Conservation (phyloP, 176 grass and related monocot species). For the Ampelocalamus luodianensis region DNA sequence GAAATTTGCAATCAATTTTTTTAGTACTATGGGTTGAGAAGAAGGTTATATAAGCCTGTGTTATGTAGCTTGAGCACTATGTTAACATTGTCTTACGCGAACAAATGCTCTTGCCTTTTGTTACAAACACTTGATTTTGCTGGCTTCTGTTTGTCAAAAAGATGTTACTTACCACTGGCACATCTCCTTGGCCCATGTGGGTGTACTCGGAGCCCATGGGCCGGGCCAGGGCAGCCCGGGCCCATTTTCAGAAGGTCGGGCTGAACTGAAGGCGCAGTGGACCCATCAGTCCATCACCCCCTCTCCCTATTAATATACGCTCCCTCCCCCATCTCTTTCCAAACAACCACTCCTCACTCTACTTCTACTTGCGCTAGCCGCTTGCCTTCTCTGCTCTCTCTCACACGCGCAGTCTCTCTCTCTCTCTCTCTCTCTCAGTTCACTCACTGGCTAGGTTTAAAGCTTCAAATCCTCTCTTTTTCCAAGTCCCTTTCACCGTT, state of each 20-base stretch:
- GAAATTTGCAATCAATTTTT: neutral
- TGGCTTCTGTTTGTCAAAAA: neutral
- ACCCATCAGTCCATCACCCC: neutral
- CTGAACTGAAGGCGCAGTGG: neutral
- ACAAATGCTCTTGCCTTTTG: neutral
- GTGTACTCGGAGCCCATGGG: conserved; percentile 24
- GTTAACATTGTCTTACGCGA: neutral
- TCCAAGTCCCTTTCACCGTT: conserved; percentile 30
- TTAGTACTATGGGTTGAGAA: neutral
- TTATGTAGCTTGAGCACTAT: neutral
- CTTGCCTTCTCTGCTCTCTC: neutral
- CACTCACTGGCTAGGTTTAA: conserved; percentile 18
- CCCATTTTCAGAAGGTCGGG: neutral
- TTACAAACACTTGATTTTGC: neutral
- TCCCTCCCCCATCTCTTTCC: conserved; percentile 29
- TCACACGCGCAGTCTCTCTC: neutral
- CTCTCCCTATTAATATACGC: conserved; percentile 42
- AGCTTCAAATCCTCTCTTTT: conserved; percentile 1
- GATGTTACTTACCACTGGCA: neutral
- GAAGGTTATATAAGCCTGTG: neutral
- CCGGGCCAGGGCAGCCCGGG: conserved; percentile 6
- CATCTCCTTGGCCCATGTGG: neutral
- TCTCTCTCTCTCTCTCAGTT: neutral
- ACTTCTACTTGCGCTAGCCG: neutral
- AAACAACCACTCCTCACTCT: conserved; percentile 22